Evolutionary conservation across 495 filamentous ascomycete species (phyloP).

Genomic region (Daldinia decipiens): DNA sequence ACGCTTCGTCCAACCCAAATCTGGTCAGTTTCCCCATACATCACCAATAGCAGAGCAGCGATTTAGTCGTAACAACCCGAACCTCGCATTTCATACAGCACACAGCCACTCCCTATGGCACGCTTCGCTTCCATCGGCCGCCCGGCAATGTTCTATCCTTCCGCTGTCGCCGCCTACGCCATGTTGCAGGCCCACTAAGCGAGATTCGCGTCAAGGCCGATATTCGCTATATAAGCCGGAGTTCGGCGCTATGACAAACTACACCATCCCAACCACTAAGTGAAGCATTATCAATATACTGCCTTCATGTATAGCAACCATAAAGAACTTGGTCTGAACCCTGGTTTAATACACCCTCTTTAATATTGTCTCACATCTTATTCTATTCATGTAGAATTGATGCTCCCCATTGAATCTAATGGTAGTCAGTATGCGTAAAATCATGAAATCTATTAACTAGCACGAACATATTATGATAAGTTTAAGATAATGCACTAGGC

Average conservation of each 20-base stretch:
- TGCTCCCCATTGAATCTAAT: neutral
- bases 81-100: constrained; percentile 13
- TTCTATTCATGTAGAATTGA: too few relatives aligned
- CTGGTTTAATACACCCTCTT: neutral
- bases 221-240: constrained; percentile 28
- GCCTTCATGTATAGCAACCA: neutral
- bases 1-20: constrained; percentile 11
- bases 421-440: neutral
- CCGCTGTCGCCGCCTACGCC: neutral
- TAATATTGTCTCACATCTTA: neutral
- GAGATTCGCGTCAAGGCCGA: constrained; percentile 37
- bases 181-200: constrained; percentile 6
- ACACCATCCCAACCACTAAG: neutral
- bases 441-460: neutral
- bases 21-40: constrained; percentile 13
- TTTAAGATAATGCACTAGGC: too few relatives aligned
- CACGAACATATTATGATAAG: too few relatives aligned
- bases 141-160: constrained; percentile 8
- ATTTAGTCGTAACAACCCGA: constrained; percentile 17
- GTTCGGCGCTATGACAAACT: constrained; percentile 17
- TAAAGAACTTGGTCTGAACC: neutral
- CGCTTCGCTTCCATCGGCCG: constrained; percentile 12
- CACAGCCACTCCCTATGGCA: constrained; percentile 16
- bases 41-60: constrained; percentile 19
- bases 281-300: neutral